Evolutionary conservation across 129 eudicot genomes (phyloP), one percentile per base, ranked within the genome.

Genomic region (Deinandra increscens): DNA sequence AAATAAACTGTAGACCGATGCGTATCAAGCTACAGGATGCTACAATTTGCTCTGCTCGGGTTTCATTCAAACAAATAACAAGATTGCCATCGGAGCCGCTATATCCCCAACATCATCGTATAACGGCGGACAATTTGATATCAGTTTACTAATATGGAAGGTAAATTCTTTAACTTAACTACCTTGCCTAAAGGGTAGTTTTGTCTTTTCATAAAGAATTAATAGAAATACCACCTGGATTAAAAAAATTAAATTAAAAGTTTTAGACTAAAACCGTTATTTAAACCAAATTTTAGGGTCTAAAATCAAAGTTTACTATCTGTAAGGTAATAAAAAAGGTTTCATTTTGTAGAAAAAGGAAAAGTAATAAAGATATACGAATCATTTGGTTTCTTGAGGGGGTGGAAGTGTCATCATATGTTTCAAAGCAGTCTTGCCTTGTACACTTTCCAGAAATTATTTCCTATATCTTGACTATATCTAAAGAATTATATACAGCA

Each of bases 11-110:
- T 85, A 93, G 99, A 87, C 83, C 10, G 99, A 93, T 69, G 97
- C 97, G 3, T 93, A 93, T 82, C 95, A 85, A 80, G 85, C 97
- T 1, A 93, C 97, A 0, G 99, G 99, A 37, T 93, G 99, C 69
- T 93, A 92, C 82, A 86, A 92, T 80, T 75, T 92, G 83, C 78
- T 86, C 10, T 92, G 98, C 82, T 89, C 98, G 15, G 99, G 99
- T 12, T 93, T 93, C 50, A 95, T 93, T 44, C 99, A 93, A 66
- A 93, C 97, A 0, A 93, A 90, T 61, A 81, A 71, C 7, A 78
- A 37, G 54, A 85, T 93, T 63, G 96, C 96, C 7, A 87, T 93
- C 8, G 99, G 99, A 58, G 95, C 99, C 10, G 97, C 97, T 0
- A 89, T 93, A n/a, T 87, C 97, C 68, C 99, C 99, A 59, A 86